Evolutionary conservation across 2,329 filamentous ascomycete genomes (phyloP), one percentile per base, ranked within the genome.

Genomic region (Trichoderma sp.): DNA sequence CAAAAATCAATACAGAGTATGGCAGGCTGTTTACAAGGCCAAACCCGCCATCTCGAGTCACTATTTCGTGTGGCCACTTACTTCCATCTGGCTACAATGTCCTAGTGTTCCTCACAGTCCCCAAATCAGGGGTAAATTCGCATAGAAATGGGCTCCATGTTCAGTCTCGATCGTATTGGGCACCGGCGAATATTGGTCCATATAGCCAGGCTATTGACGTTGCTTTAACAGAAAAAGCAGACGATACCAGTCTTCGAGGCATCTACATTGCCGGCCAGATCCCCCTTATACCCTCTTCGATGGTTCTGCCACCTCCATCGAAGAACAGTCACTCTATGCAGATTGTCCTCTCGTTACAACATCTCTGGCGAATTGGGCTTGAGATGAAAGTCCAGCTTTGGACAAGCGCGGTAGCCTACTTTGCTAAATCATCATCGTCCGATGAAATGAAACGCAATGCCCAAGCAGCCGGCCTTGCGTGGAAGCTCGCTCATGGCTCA

Each of bases 121-220:
- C 86, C 29, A 77, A 80, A 1, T 76, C 76, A 2, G 76, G 83
- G 27, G 75, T 77, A 9, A 76, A 71, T 6, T 71, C 72, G n/a
- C 79, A 82, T 38, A 84, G 93, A 84, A 87, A 88, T 69, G 91
- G 90, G 0, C 88, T 98, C 1, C 97, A 99, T 83, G 95, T 99
- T 6, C 97, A 98, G 84, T 95, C 94, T 4, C 88, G 94, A 53
- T 97, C 95, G 12, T 98, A 98, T 87, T 99, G 97, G 97, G 97
- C 97, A 0, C 97, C 97, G 0, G 96, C 97, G 24, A 98, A 98
- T 81, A 98, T 99, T 72, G 97, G 97, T 0, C 97, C 97, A 0
- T 98, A 98, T 84, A 98, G 95, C 74, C 97, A 99, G 85, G 95
- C 95, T 4, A 91, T 97, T 67, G 87, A 89, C 2, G 85, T 91